Base-by-base conservation (phyloP, 2,329 filamentous ascomycete species). In the Aplosporella prunicola region DNA sequence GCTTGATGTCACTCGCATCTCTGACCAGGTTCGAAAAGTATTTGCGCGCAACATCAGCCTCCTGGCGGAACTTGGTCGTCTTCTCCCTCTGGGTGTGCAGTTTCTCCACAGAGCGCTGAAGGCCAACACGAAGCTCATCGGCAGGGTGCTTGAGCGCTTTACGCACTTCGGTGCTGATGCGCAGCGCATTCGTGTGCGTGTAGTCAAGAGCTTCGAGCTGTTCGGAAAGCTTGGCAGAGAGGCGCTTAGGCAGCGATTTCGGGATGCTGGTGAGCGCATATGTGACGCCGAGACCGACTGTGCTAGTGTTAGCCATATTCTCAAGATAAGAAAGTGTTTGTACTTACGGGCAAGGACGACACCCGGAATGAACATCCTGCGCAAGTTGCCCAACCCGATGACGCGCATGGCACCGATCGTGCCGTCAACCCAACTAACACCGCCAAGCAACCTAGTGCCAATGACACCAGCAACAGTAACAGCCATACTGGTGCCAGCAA, bases 401-500 rank as follows among this genome's bases (percentile, higher is more conserved):
- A 96, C 63, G 51, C 80, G 85, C n/a, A 76, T 79, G 6, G 82
- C 84, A 44, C 82, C 83, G 35, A 95, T 61, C 2, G 83, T 81
- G 45, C 89, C 84, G 56, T 96, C 89, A 48, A 95, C 67, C 87
- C 89, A 96, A 34, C 82, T 80, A 48, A 82, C 78, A 44, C 87
- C 82, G 42, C 88, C 86, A 25, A 98, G 67, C 52, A 91, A 71
- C 32, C 86, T 75, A 32, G 82, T 76, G 40, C 89, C 86, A 4
- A 96, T 69, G 2, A 93, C 85, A 40, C 86, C 88, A 8, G 83
- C 83, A 23, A 94, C 74, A 1, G 91, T 98, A 53, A 98, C 71
- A 5, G 89, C 91, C 81, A 98, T 88, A 45, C 91, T 83, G 3
- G 88, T 93, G 25, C 89, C 86, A 5, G 89, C 88, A 39, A 93